phyloP scores from a whole-genome alignment of 257 asterid species.

The Solanum neorickii region DNA sequence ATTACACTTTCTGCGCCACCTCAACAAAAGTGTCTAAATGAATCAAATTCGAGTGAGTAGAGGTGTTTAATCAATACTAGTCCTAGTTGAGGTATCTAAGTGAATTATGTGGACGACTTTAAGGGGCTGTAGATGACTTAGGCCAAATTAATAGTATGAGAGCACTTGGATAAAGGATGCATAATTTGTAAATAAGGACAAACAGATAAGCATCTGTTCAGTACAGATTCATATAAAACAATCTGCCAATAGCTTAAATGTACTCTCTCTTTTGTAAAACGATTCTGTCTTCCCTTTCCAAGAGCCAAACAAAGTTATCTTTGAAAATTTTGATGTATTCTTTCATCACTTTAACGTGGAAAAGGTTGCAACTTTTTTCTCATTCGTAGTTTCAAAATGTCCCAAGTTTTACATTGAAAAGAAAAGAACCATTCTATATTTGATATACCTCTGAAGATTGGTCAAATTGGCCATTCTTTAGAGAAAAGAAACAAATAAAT shows the following conservation, averaged over 20 bases:
- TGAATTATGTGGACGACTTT: no score
- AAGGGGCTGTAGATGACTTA: no score
- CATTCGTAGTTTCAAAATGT: neutral
- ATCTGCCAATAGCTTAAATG: neutral
- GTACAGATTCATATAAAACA: neutral
- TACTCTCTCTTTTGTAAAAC: neutral
- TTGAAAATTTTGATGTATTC: neutral
- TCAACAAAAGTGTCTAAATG: no score
- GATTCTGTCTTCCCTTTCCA: neutral
- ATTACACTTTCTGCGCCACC: no score
- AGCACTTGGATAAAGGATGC: neutral
- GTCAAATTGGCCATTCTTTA: neutral
- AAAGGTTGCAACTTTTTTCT: neutral
- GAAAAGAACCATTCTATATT: neutral
- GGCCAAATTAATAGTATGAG: neutral
- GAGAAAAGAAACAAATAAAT: neutral
- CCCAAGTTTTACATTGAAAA: neutral
- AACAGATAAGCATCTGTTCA: neutral
- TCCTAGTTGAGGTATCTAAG: no score
- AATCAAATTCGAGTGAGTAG: no score
- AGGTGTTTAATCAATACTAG: no score
- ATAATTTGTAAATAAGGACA: neutral
- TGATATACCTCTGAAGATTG: neutral
- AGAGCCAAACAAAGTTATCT: neutral
- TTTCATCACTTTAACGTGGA: neutral